A percentile compares a stretch with the other conserved stretches of the same genome.
These are phyloP conservation scores for Poa pratensis DNA, from an alignment of 176 grass and related monocot genomes.

Conservation along the genomic window DNA sequence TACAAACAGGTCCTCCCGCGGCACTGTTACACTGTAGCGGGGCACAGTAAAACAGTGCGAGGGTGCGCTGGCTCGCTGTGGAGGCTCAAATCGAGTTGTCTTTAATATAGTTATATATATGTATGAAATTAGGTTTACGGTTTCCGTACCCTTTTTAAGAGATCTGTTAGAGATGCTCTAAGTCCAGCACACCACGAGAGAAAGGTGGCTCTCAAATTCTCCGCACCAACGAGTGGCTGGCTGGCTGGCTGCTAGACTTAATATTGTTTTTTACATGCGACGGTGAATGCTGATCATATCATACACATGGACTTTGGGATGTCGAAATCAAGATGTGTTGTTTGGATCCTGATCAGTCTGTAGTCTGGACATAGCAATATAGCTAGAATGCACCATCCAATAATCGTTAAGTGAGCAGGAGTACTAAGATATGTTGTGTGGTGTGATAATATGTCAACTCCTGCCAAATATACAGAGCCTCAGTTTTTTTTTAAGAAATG, in stretches of 20 bases:
- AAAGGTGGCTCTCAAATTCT: constrained; percentile 3
- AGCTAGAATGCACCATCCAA: neutral
- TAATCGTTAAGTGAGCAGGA: neutral
- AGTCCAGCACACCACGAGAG: neutral
- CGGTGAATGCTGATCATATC: constrained; percentile 44
- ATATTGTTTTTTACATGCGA: neutral
- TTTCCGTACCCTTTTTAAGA: no score
- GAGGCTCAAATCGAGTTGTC: no score
- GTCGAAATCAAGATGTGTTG: constrained; percentile 46
- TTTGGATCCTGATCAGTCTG: constrained; percentile 42
- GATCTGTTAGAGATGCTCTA: no score
- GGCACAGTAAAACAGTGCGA: no score
- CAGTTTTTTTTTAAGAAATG: neutral
- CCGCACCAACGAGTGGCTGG: neutral
- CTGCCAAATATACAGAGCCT: neutral
- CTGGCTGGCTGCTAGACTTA: constrained; percentile 5
- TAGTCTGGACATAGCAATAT: constrained; percentile 33
- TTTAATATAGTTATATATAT: no score
- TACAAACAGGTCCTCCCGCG: no score
- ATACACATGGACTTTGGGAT: constrained; percentile 18
- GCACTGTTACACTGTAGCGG: no score
- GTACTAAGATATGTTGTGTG: neutral
- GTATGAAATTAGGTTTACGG: no score
- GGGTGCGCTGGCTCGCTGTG: no score
- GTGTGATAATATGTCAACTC: neutral